Base-by-base conservation (phyloP, 805 yeast species). In the Torulaspora microellipsoides region DNA sequence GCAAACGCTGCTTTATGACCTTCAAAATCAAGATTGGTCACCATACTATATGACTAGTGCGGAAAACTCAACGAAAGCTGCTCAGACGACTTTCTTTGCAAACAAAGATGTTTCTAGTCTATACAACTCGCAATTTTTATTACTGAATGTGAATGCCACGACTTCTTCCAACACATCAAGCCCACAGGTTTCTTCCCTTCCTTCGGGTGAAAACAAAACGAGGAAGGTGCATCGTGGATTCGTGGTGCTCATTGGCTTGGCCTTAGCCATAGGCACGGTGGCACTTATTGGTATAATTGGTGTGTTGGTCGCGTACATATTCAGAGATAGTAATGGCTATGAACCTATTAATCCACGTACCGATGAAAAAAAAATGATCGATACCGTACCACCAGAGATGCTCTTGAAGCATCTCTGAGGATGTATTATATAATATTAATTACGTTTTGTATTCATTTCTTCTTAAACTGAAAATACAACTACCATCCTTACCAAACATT, bases 231-330 rank as follows among this genome's bases (percentile, higher is more conserved):
- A 62, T 27, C 62, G 77, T 15, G 90, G 93, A 0, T 81, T 74
- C 53, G 81, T 84, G 25, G 88, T 82, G 3, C 73, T 85, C 25
- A 75, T 84, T 34, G 78, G 85, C 0, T 69, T 82, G 33, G 93
- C 89, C 0, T 67, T 81, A 42, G 79, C 91, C 0, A 52, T 85
- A 27, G 86, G 70, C 14, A 71, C 76, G 1, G 59, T 72, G 31
- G 58, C 66, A 36, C 61, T 60, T 14, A 54, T 66, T 42, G 84
- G 73, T 43, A 62, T 68, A 23, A 49, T 68, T 4, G 73, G 73
- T 29, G 69, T 61, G 6, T 52, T 56, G 36, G 54, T 59, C 33
- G 53, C 62, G 12, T 62, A 65, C 37, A 61, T 62, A 42, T 67
- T 64, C 54, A 68, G 61, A 40, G 64, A 65, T 40, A 61, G 69